Evolutionary conservation across 2,329 filamentous ascomycete genomes (phyloP), one percentile per base, ranked within the genome.

Genomic region (Sordariomycetes sp.): DNA sequence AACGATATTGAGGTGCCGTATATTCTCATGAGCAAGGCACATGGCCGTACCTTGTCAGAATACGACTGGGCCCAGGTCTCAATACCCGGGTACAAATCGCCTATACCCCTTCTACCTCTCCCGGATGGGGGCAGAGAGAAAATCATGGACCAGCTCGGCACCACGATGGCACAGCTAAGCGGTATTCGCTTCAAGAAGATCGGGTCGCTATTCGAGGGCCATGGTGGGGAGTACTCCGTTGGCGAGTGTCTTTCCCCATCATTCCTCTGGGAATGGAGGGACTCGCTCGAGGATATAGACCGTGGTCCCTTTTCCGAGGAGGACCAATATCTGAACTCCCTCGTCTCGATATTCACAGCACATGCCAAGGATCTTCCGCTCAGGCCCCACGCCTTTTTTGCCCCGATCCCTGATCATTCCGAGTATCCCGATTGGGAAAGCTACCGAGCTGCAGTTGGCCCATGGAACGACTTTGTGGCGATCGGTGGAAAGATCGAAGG

Each of bases 291-390:
- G 51, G 58, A 61, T 14, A 53, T 68, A 50, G 56, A 65, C 24
- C 64, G 65, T 37, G 68, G 66, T 14, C 67, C 66, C 22, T 69
- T 67, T 58, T 11, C 51, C 1, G 10, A 63, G 54, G 66, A 67
- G 37, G 32, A 56, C 28, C 58, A 64, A 3, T 69, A 69, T 55
- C 62, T 68, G 1, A 40, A 61, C 48, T 62, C 67, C 40, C 62
- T 68, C 3, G 55, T 65, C 11, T 64, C 63, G 34, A 63, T 62
- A 1, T 63, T 67, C 56, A 62, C 54, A 37, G 51, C 40, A 22
- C 65, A 68, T 59, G 62, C 57, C 28, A 58, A 63, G 55, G 60
- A 68, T 59, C 67, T 70, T 59, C 54, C 58, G 7, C 60, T 69
- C 12, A 54, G 56, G n/a, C 63, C 65, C 8, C 62, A 69, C 54